A percentile compares a stretch with the other conserved stretches of the same genome.
Evolutionary conservation across 2,329 filamentous ascomycete genomes (phyloP).

Genomic region (Plectosphaerella plurivora): DNA sequence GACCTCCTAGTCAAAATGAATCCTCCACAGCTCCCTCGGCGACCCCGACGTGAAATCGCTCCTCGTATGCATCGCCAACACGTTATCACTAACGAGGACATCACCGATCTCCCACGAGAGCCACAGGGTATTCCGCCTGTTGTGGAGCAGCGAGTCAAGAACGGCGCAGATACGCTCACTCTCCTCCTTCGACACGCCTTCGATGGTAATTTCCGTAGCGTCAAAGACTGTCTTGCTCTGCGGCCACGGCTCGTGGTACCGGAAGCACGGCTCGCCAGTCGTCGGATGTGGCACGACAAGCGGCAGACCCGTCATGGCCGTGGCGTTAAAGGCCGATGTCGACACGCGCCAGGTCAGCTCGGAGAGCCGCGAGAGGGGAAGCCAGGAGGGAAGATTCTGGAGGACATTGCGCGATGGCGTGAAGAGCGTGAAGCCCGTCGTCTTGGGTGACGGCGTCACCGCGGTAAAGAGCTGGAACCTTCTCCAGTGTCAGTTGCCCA

Average conservation of each 20-base stretch:
- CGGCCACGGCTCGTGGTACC: slow-evolving; percentile 53
- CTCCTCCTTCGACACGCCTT: slow-evolving; percentile 24
- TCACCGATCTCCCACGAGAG: slow-evolving; percentile 52
- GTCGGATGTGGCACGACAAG: slow-evolving; percentile 40
- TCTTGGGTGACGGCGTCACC: slow-evolving; percentile 38
- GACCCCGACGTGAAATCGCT: slow-evolving; percentile 38
- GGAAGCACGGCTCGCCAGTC: slow-evolving; percentile 41
- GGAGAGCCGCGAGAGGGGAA: slow-evolving; percentile 29
- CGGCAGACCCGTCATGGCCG: slow-evolving; percentile 35
- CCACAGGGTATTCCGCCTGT: slow-evolving; percentile 43
- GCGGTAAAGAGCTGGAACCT: slow-evolving; percentile 50
- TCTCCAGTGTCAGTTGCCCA: slow-evolving; percentile 1
- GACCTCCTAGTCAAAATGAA: slow-evolving; percentile 38
- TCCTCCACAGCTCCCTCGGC: slow-evolving; percentile 44
- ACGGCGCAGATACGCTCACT: slow-evolving; percentile 29
- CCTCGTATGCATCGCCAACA: slow-evolving; percentile 43
- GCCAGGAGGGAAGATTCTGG: slow-evolving; percentile 33
- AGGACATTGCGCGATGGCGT: slow-evolving; percentile 46
- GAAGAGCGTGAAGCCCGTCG: slow-evolving; percentile 51
- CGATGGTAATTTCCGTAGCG: slow-evolving; percentile 37
- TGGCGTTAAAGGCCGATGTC: slow-evolving; percentile 41
- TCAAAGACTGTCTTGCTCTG: slow-evolving; percentile 46
- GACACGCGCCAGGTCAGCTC: slow-evolving; percentile 42
- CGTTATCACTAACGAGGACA: slow-evolving; percentile 48
- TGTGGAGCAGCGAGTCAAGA: slow-evolving; percentile 39